Base-by-base conservation (phyloP, 139 green algal genomes). In the Volvox africanus region DNA sequence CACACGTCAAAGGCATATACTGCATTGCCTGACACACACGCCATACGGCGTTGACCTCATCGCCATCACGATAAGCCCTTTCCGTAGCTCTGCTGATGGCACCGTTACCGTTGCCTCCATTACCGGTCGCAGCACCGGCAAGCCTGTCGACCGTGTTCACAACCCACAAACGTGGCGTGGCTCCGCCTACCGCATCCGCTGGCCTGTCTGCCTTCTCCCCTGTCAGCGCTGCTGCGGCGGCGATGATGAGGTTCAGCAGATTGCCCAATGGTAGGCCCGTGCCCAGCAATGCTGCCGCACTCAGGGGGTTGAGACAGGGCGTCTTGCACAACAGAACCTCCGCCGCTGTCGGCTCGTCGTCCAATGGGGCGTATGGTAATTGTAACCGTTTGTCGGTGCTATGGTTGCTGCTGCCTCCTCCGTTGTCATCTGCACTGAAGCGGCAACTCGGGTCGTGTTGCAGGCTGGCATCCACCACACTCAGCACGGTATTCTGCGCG, bases 301-400 rank as follows among this genome's bases (percentile, higher is more conserved):
- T 81, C 19, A 89, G 84, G 26, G 84, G 84, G 84, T 89, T 89
- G 35, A 89, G 84, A 35, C 84, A 89, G 12, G 84, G 84, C 36
- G 84, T 89, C 17, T 28, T 11, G 67, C 33, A 44, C 5, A 89
- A 67, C 2, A 89, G 24, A 11, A 44, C 26, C 68, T 81, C 84
- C 67, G 37, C 30, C 0, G 84, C 19, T 35, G 84, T 67, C 2
- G 84, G 68, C 36, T 89, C 28, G 13, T 89, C 84, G 36, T 44
- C 36, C 68, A 89, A 67, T 13, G 84, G 84, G 20, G 26, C 28
- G 62, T 37, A 80, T 36, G 65, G 33, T 37, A 44, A 13, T 1
- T 36, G 1, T 18, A 6, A 24, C 24, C 79, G 37, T 11, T 12
- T 36, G 24, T 6, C 79, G 79, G 37, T 28, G 24, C 19, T 19